phyloP scores from a whole-genome alignment of 2,329 filamentous ascomycete genomes.

The Orbilia ellipsospora region DNA sequence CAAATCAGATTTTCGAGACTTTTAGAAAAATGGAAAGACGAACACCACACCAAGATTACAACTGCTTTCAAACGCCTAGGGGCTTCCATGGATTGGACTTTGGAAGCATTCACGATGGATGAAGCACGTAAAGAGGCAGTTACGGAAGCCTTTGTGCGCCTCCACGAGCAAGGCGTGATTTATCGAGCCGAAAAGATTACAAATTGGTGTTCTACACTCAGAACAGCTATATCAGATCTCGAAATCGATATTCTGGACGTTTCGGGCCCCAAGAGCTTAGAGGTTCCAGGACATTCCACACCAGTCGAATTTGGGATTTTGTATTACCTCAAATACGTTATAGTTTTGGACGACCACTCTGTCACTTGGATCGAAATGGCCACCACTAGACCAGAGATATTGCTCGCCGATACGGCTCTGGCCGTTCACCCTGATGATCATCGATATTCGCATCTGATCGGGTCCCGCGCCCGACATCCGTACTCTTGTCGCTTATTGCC shows the following conservation, averaged over 20 bases:
- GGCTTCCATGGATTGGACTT: slow-evolving; percentile 55
- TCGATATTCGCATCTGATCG: slow-evolving; percentile 55
- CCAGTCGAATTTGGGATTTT: slow-evolving; percentile 57
- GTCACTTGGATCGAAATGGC: slow-evolving; percentile 54
- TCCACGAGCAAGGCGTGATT: slow-evolving; percentile 57
- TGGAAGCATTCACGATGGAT: slow-evolving; percentile 57
- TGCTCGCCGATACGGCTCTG: slow-evolving; percentile 58
- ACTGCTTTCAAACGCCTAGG: slow-evolving; percentile 56
- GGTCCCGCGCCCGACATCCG: slow-evolving; percentile 28
- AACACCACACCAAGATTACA: slow-evolving; percentile 55
- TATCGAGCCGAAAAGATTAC: slow-evolving; percentile 58
- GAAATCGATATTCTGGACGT: slow-evolving; percentile 56
- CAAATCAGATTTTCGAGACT: slow-evolving; percentile 50
- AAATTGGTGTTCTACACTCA: slow-evolving; percentile 56
- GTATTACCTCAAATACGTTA: slow-evolving; percentile 57
- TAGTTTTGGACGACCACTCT: slow-evolving; percentile 55
- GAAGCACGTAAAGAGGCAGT: slow-evolving; percentile 53
- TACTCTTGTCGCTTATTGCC: slow-evolving; percentile 46
- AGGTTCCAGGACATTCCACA: slow-evolving; percentile 37
- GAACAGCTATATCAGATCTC: slow-evolving; percentile 58
- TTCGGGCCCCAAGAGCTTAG: slow-evolving; percentile 17
- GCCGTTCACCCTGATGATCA: slow-evolving; percentile 58
- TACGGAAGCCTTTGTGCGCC: slow-evolving; percentile 56
- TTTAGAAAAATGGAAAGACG: slow-evolving; percentile 55
- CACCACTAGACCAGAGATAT: slow-evolving; percentile 58